Conservation (phyloP, 768 basidiomycete genomes). For the Lanmaoa rubissima region DNA sequence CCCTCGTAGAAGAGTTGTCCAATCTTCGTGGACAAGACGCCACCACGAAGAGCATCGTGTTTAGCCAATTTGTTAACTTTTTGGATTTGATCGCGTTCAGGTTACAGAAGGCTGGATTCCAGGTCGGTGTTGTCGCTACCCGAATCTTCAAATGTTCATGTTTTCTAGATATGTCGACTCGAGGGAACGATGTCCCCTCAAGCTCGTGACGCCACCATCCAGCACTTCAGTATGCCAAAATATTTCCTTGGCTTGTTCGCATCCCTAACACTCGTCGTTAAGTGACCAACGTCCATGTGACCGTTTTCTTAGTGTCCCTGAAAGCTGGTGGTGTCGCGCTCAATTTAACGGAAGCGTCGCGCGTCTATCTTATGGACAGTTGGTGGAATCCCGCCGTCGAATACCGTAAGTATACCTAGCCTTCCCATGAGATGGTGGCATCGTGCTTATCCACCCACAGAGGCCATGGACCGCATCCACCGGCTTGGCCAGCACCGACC, state of each 20-base stretch:
- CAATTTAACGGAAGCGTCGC: constrained; percentile 87
- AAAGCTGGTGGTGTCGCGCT: constrained; percentile 95
- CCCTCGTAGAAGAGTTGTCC: constrained; percentile 88
- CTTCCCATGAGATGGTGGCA: neutral
- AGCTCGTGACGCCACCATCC: constrained; percentile 90
- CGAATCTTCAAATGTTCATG: neutral
- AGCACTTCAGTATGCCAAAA: constrained; percentile 75
- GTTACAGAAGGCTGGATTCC: constrained; percentile 89
- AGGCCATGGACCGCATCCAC: constrained; percentile 98
- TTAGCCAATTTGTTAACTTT: constrained; percentile 94
- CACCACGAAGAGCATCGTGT: constrained; percentile 95
- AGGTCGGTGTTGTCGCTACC: constrained; percentile 44
- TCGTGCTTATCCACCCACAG: constrained; percentile 37
- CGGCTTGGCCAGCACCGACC: constrained; percentile 93
- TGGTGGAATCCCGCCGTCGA: constrained; percentile 99
- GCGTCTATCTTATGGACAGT: constrained; percentile 95
- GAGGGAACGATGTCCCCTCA: constrained; percentile 98
- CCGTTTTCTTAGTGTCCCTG: constrained; percentile 94
- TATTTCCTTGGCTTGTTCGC: neutral
- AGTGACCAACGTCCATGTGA: constrained; percentile 93
- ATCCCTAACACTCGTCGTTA: neutral
- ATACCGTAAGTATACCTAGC: constrained; percentile 56
- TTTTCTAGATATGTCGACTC: constrained; percentile 76
- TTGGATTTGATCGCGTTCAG: constrained; percentile 92
- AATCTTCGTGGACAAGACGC: constrained; percentile 81